These are phyloP conservation scores for Diaporthe eres DNA, from an alignment of 2,329 filamentous ascomycete species.

Conservation along the genomic window DNA sequence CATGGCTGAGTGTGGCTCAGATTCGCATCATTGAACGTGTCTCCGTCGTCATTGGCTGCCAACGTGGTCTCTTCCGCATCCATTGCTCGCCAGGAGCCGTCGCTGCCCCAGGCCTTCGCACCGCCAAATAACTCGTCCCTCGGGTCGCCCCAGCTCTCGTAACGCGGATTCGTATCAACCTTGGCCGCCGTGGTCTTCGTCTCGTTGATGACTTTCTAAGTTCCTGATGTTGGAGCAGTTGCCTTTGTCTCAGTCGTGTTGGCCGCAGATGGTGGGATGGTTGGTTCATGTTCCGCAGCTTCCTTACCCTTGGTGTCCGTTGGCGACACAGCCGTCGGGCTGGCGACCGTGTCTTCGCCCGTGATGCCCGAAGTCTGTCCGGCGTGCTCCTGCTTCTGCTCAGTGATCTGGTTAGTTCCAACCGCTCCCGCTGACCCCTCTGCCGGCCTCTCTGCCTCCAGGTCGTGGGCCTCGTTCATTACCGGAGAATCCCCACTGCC, in stretches of 20 bases:
- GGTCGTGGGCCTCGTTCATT: slow-evolving; percentile 48
- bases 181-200: slow-evolving; percentile 22
- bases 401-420: slow-evolving; percentile 37
- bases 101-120: slow-evolving; percentile 32
- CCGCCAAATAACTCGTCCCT: slow-evolving; percentile 38
- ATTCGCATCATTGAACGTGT: slow-evolving; percentile 35
- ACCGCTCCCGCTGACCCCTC: slow-evolving; percentile 41
- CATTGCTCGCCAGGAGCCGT: background rate
- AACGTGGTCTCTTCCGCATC: background rate
- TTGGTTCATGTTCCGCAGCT: slow-evolving; percentile 17
- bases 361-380: slow-evolving; percentile 65
- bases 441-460: slow-evolving; percentile 44
- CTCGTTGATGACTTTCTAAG: slow-evolving; percentile 38
- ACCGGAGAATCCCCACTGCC: slow-evolving; percentile 51
- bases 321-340: slow-evolving; percentile 51
- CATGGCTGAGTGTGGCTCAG: slow-evolving; percentile 40
- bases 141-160: slow-evolving; percentile 25
- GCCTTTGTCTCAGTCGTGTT: slow-evolving; percentile 36
- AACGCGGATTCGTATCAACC: background rate
- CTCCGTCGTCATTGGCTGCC: background rate
- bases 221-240: slow-evolving; percentile 36
- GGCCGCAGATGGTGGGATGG: slow-evolving; percentile 36
- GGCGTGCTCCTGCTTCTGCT: slow-evolving; percentile 50
- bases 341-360: slow-evolving; percentile 49
- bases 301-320: slow-evolving; percentile 42